Evolutionary conservation across 2,329 filamentous ascomycete genomes (phyloP), one percentile per base, ranked within the genome.

Genomic region (Scedosporium aurantiacum): DNA sequence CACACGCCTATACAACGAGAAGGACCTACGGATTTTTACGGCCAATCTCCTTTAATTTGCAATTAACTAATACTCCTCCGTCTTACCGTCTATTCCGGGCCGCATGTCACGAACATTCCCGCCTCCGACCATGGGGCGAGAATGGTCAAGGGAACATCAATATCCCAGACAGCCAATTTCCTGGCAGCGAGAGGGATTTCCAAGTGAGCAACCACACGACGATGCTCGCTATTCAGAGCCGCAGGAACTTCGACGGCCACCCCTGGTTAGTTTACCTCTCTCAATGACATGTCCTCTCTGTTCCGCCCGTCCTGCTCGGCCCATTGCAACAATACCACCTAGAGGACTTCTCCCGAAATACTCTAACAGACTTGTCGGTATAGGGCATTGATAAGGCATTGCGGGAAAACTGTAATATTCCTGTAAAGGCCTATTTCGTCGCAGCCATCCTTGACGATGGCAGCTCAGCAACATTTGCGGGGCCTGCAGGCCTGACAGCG

Each of bases 321-420:
- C 18, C 23, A 23, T 18, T 6, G 27, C 50, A 18, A 28, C 10
- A 21, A 25, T 52, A 18, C 50, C 18, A 54, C 23, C 50, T 14
- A 16, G 21, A 25, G 50, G 23, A 21, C 18, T 47, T 18, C 16
- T 47, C 43, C 18, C 18, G 16, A 43, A 28, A 23, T n/a, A 54
- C 21, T 7, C 18, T 45, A 32, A 50, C 57, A 14, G 25, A 45
- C 58, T 37, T 23, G 23, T 32, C 23, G 27, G 5, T 37, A 25
- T 62, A 82, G 79, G 71, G 79, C 66, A 81, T 84, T 40, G 76
- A 77, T 40, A 75, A 77, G 63, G 80, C 78, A 27, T 70, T 85
- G 10, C 74, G 78, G 16, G 76, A 81, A 57, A 73, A 80, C 47
- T 83, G 81, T 65, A 75, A 76, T 43, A 80, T 84, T 55, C 75